Percentiles rank a stretch among this genome's conserved stretches.
Conservation (phyloP, 129 eudicot genomes). For the Mikania micrantha region DNA sequence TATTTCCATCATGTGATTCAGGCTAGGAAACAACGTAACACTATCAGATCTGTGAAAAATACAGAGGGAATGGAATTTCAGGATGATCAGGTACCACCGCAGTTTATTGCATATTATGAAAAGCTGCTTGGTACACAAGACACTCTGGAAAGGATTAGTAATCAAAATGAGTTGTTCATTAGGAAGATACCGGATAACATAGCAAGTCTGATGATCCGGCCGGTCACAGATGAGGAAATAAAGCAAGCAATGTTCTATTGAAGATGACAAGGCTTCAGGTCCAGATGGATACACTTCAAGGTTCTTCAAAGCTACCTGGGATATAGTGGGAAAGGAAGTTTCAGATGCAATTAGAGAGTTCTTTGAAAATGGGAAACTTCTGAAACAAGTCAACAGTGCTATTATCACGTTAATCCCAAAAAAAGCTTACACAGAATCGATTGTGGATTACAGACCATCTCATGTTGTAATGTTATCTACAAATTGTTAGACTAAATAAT, state of each 20-base stretch:
- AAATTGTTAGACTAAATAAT: too few species aligned
- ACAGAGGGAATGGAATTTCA: too few species aligned
- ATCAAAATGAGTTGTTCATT: too few species aligned
- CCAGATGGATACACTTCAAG: neutral
- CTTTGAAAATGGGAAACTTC: neutral
- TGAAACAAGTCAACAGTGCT: neutral
- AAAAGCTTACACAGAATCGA: neutral
- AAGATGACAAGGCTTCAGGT: neutral
- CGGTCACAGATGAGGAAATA: neutral
- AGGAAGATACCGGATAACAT: too few species aligned
- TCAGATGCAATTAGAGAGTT: neutral
- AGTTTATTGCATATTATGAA: too few species aligned
- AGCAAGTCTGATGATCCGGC: neutral
- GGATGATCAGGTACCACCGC: too few species aligned
- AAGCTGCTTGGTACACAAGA: too few species aligned
- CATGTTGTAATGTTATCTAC: neutral
- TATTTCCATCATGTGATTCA: too few species aligned
- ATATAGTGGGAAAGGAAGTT: neutral
- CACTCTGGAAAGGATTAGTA: too few species aligned
- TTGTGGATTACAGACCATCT: neutral
- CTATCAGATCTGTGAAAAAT: too few species aligned
- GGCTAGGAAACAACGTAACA: too few species aligned
- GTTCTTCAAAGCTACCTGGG: neutral
- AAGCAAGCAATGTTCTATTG: neutral
- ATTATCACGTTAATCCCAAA: neutral